Conservation (phyloP, 768 basidiomycete genomes). For the Russula emetica region DNA sequence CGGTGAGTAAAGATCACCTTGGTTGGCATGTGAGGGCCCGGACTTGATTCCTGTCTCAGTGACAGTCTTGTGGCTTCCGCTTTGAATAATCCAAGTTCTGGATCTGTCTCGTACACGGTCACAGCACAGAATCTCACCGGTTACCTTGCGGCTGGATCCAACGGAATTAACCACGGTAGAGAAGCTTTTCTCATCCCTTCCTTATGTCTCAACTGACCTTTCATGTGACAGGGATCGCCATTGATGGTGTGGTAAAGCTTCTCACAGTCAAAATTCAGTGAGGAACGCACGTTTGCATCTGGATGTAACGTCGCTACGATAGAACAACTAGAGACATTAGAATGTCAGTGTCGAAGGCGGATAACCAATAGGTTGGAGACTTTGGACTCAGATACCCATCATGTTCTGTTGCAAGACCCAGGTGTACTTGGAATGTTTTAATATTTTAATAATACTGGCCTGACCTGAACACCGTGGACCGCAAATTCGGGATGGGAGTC, state of each 20-base stretch:
- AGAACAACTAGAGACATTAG: background rate
- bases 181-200: no score
- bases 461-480: background rate
- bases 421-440: background rate
- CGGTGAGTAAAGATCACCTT: conserved; percentile 33
- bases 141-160: conserved; percentile 46
- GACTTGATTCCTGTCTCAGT: conserved; percentile 27
- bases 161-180: conserved; percentile 49
- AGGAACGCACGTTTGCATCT: conserved; percentile 2
- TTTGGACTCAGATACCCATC: no score
- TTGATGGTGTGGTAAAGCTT: conserved; percentile 50
- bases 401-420: background rate
- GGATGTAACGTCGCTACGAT: background rate
- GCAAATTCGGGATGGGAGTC: no score
- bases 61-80: conserved; percentile 40
- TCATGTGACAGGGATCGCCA: conserved; percentile 49
- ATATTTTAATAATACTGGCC: background rate
- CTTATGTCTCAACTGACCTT: background rate
- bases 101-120: conserved; percentile 46
- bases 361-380: no score
- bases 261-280: conserved; percentile 49
- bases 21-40: background rate
- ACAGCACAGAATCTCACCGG: conserved; percentile 43
- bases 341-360: no score
- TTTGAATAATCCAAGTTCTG: conserved; percentile 39